Conservation (phyloP, 768 basidiomycete species). For the Rhodotorula paludigena region DNA sequence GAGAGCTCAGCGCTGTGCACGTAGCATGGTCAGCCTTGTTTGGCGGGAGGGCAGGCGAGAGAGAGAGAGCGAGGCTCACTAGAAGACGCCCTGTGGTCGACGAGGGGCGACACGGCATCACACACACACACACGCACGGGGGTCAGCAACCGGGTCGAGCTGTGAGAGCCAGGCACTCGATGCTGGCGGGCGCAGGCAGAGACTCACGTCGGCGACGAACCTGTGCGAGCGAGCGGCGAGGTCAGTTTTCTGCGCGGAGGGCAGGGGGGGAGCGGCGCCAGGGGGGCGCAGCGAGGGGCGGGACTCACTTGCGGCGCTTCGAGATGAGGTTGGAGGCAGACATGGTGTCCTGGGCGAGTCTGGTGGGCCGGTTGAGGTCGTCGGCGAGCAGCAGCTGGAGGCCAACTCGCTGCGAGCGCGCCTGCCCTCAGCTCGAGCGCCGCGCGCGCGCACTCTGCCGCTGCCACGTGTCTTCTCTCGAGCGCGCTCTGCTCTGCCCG, state of each 20-base stretch:
- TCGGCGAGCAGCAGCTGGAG: conserved; percentile 10
- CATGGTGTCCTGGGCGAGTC: conserved; percentile 9
- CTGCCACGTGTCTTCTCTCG: background rate
- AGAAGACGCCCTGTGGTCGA: conserved; percentile 35
- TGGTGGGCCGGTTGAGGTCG: conserved; percentile 16
- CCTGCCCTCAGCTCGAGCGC: no score
- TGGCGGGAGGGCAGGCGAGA: background rate
- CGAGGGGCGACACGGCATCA: background rate
- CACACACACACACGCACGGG: background rate
- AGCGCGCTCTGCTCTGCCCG: background rate
- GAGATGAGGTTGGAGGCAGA: conserved; percentile 39
- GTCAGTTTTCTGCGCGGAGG: background rate
- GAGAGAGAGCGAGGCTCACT: conserved; percentile 14
- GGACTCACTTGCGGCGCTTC: conserved; percentile 43
- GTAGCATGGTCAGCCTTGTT: background rate
- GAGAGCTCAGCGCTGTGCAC: conserved; percentile 83
- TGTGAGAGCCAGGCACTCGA: no score
- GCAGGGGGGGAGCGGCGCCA: background rate
- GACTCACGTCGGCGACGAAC: conserved; percentile 40
- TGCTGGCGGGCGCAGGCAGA: background rate
- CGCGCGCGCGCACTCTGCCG: background rate
- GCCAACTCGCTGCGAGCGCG: background rate
- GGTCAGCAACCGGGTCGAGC: background rate
- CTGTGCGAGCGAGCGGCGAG: background rate
- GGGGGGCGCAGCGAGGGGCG: background rate